Conservation (phyloP, 2,329 filamentous ascomycete genomes). For the Epichloe coenophiala region DNA sequence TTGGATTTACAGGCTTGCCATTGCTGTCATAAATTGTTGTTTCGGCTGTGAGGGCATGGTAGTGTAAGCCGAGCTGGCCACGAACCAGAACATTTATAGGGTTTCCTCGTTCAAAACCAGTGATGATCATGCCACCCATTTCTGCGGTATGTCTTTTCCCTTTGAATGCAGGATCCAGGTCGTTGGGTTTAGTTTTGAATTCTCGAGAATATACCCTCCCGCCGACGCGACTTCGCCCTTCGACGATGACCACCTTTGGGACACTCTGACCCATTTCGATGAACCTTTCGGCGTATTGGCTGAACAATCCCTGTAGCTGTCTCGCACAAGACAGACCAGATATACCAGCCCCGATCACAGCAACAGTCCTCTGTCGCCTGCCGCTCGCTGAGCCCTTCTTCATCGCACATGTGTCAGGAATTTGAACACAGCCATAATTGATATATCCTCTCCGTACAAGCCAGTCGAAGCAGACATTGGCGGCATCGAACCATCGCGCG, state of each 20-base stretch:
- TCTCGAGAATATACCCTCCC: slow-evolving; percentile 82
- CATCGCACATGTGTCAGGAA: slow-evolving; percentile 32
- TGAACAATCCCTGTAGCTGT: slow-evolving; percentile 76
- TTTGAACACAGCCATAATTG: slow-evolving; percentile 83
- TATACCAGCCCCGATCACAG: slow-evolving; percentile 88
- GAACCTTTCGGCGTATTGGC: slow-evolving; percentile 61
- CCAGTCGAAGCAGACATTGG: slow-evolving; percentile 85
- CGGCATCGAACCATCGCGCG: slow-evolving; percentile 75
- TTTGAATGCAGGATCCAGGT: slow-evolving; percentile 38
- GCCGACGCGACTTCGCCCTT: slow-evolving; percentile 77
- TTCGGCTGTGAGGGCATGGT: slow-evolving; percentile 65
- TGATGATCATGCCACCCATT: slow-evolving; percentile 97
- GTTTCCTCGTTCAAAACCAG: slow-evolving; percentile 90
- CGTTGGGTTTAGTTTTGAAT: slow-evolving; percentile 43
- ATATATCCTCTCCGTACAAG: slow-evolving; percentile 83
- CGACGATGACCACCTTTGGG: slow-evolving; percentile 67
- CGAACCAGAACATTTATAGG: slow-evolving; percentile 83
- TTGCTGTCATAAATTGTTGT: slow-evolving; percentile 84
- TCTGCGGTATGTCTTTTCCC: slow-evolving; percentile 67
- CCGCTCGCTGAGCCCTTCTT: slow-evolving; percentile 21
- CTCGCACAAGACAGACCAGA: slow-evolving; percentile 84
- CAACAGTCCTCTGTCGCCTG: slow-evolving; percentile 55
- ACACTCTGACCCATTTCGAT: slow-evolving; percentile 50
- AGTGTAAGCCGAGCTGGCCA: slow-evolving; percentile 76
- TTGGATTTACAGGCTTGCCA: slow-evolving; percentile 62